phyloP scores from a whole-genome alignment of 768 basidiomycete genomes.

The Gloeopeniophorella convolvens region DNA sequence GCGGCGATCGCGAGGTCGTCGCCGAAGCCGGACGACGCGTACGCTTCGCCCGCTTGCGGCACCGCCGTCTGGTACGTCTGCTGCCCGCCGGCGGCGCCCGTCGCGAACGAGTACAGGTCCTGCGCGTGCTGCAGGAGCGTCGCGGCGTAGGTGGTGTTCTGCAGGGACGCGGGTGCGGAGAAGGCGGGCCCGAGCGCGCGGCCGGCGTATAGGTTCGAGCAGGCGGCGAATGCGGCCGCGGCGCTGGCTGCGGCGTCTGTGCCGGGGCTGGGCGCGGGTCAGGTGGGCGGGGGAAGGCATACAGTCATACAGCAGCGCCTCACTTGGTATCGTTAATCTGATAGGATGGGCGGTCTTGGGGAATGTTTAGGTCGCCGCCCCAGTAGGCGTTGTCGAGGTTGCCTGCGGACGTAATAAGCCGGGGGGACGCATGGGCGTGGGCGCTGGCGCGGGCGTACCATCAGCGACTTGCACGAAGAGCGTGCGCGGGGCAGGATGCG shows the following conservation, averaged over 20 bases:
- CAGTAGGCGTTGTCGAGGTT: constrained; percentile 74
- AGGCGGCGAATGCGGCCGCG: constrained; percentile 83
- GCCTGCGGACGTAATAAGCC: constrained; percentile 29
- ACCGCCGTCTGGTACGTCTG: constrained; percentile 65
- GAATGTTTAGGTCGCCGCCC: constrained; percentile 81
- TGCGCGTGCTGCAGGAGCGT: constrained; percentile 68
- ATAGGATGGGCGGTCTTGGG: constrained; percentile 65
- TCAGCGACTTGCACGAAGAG: constrained; percentile 75
- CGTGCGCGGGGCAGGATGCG: constrained; percentile 66
- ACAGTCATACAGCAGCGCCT: background rate
- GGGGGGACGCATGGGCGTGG: constrained; percentile 6
- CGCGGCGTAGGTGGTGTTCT: constrained; percentile 65
- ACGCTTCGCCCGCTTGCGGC: constrained; percentile 54
- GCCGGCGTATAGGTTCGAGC: constrained; percentile 72
- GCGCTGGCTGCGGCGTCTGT: constrained; percentile 85
- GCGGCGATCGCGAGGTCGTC: constrained; percentile 76
- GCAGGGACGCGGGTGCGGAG: constrained; percentile 56
- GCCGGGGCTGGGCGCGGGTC: constrained; percentile 47
- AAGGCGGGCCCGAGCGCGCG: constrained; percentile 47
- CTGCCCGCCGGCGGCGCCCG: constrained; percentile 54
- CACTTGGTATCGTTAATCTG: constrained; percentile 66
- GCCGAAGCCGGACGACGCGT: constrained; percentile 62
- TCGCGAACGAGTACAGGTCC: constrained; percentile 70
- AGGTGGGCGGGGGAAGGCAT: background rate
- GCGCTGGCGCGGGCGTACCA: constrained; percentile 32